Percentiles rank a stretch among this genome's conserved stretches.
phyloP scores from a whole-genome alignment of 1,284 basidiomycete genomes.

The Marasmius tenuissimus region DNA sequence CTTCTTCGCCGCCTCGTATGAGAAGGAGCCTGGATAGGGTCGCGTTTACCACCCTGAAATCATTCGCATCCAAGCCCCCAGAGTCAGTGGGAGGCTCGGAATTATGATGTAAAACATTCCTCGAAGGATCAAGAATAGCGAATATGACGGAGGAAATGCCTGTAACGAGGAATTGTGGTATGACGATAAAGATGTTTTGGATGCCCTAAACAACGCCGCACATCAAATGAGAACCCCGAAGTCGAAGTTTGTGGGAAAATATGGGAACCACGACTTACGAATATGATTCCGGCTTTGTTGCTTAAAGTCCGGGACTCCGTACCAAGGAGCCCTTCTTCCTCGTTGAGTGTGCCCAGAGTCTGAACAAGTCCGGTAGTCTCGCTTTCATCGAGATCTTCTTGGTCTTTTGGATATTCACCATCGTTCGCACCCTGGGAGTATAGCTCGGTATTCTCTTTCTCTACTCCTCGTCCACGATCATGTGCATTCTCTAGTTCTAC shows the following conservation, averaged over 20 bases:
- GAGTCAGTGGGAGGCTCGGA: conserved; percentile 25
- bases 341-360: no score
- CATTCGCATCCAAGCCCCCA: conserved; percentile 20
- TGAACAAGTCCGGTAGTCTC: no score
- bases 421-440: no score
- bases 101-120: conserved; percentile 42
- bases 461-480: no score
- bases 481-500: no score
- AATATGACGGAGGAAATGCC: conserved; percentile 68
- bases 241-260: neutral
- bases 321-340: no score
- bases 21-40: neutral
- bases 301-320: conserved; percentile 38
- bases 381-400: no score
- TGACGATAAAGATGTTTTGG: conserved; percentile 88
- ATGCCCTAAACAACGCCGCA: conserved; percentile 60
- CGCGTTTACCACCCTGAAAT: neutral
- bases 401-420: no score
- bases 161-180: conserved; percentile 71
- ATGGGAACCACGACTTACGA: conserved; percentile 48
- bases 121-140: conserved; percentile 60
- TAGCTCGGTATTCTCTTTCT: no score
- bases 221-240: no score
- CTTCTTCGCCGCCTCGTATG: neutral
- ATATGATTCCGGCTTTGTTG: conserved; percentile 84